A percentile compares a stretch with the other conserved stretches of the same genome.
These are phyloP conservation scores for Kwoniella pini DNA, from an alignment of 768 basidiomycete genomes.

Conservation along the genomic window DNA sequence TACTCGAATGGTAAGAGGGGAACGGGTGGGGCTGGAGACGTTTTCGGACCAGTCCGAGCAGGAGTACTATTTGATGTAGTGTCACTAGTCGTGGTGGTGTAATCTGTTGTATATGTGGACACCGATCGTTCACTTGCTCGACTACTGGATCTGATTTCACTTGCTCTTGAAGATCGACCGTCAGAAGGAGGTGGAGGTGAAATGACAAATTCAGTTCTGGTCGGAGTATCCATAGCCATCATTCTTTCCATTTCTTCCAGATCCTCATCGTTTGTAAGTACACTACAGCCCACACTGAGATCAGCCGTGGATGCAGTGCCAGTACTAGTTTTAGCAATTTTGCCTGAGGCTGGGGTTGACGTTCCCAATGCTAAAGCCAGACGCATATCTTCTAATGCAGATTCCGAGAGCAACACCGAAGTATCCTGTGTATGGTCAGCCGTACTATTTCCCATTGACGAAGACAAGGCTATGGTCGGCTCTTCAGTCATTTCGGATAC, in stretches of 20 bases:
- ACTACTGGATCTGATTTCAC: slow-evolving; percentile 1
- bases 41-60: background rate
- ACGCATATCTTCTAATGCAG: slow-evolving; percentile 16
- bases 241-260: slow-evolving; percentile 46
- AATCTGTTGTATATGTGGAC: background rate
- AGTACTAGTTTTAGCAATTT: background rate
- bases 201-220: slow-evolving; percentile 46
- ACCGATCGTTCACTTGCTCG: background rate
- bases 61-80: background rate
- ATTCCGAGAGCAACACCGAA: background rate
- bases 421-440: background rate
- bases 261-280: slow-evolving; percentile 24
- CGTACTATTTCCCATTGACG: background rate
- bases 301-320: background rate
- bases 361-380: slow-evolving; percentile 4
- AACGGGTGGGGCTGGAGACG: slow-evolving; percentile 11
- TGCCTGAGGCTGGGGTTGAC: background rate
- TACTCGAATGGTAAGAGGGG: slow-evolving; percentile 8
- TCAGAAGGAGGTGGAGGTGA: slow-evolving; percentile 28
- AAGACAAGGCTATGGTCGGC: slow-evolving; percentile 2
- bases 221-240: slow-evolving; percentile 47
- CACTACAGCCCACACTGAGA: background rate
- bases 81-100: background rate
- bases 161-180: slow-evolving; percentile 12
- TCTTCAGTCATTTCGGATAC: slow-evolving; percentile 21